Base-by-base conservation (phyloP, 345 rosid species). In the Excoecaria cochinchinensis region DNA sequence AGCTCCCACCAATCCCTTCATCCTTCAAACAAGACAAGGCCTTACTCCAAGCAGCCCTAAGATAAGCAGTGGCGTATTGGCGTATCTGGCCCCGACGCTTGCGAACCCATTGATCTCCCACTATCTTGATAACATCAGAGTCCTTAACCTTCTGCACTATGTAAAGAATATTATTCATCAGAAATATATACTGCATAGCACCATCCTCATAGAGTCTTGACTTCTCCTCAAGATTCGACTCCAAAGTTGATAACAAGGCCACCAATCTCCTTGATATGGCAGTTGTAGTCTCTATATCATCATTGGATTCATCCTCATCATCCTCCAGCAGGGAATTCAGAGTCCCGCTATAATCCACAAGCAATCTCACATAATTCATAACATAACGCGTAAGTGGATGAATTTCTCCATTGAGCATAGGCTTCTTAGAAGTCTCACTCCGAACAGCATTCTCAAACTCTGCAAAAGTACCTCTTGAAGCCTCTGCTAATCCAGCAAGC, bases 81-180 rank as follows among this genome's bases (percentile, higher is more conserved):
- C 98, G 94, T 65, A 89, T 82, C 85, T 80, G 90, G 48, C 94
- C 96, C 50, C 96, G 84, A 64, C 89, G 90, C 77, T 88, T 95
- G 62, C 97, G 93, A 71, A 93, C 96, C 98, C 98, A 95, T 73
- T 87, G 81, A 82, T 95, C 97, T 46, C 99, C 99, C 83, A 95
- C 79, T 67, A 87, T 87, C 71, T 84, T 90, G 48, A 96, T 81
- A 15, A 95, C 89, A 77, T 93, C 98, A 7, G 99, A 95, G 72
- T 82, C 96, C 84, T 93, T 91, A 74, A 95, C 96, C 74, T 90
- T 95, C 81, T 95, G 97, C 77, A 91, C 98, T 40, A 95, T 74
- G 80, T 95, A 95, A 74, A 86, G 85, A 63, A 89, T 91, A 84
- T 95, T 95, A 77, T 95, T 95, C 95, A 95, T 93, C 81, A 87